Conservation (phyloP, 2,329 filamentous ascomycete genomes). For the Aureobasidium musti region DNA sequence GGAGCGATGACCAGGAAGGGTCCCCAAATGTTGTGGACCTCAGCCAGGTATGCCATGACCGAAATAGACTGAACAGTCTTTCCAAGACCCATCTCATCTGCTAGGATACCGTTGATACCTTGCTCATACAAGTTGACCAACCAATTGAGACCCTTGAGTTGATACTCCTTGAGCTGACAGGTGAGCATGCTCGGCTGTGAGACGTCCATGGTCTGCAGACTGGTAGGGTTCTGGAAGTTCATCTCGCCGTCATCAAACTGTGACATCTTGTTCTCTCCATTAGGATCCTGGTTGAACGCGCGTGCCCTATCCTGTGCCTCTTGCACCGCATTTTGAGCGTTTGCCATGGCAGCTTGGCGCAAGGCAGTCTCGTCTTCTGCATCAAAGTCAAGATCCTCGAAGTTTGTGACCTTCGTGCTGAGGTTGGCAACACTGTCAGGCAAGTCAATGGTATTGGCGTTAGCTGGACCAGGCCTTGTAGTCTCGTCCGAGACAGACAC, state of each 20-base stretch:
- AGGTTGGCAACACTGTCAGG: slow-evolving; percentile 52
- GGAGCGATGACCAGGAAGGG: slow-evolving; percentile 96
- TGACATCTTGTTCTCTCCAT: slow-evolving; percentile 60
- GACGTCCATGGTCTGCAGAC: slow-evolving; percentile 89
- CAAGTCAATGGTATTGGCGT: slow-evolving; percentile 51
- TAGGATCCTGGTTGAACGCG: slow-evolving; percentile 73
- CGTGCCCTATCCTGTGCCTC: slow-evolving; percentile 91
- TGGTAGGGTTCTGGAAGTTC: slow-evolving; percentile 99
- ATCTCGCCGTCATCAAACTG: slow-evolving; percentile 93
- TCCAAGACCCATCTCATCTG: slow-evolving; percentile 99
- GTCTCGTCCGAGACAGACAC: slow-evolving; percentile 60
- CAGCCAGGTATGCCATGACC: slow-evolving; percentile 97
- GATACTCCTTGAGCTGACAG: slow-evolving; percentile 95
- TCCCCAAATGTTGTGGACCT: slow-evolving; percentile 97
- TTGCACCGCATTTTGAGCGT: slow-evolving; percentile 92
- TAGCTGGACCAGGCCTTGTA: slow-evolving; percentile 43
- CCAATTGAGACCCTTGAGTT: slow-evolving; percentile 99
- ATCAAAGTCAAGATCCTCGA: slow-evolving; percentile 94
- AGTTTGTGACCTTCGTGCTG: slow-evolving; percentile 79
- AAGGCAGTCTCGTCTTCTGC: slow-evolving; percentile 85
- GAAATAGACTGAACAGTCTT: slow-evolving; percentile 99
- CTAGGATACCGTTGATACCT: slow-evolving; percentile 98
- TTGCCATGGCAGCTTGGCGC: slow-evolving; percentile 83
- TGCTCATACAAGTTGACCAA: slow-evolving; percentile 98
- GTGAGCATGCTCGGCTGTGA: slow-evolving; percentile 92